Evolutionary conservation across 345 rosid genomes (phyloP).

Genomic region (Eucalyptus sp.): DNA sequence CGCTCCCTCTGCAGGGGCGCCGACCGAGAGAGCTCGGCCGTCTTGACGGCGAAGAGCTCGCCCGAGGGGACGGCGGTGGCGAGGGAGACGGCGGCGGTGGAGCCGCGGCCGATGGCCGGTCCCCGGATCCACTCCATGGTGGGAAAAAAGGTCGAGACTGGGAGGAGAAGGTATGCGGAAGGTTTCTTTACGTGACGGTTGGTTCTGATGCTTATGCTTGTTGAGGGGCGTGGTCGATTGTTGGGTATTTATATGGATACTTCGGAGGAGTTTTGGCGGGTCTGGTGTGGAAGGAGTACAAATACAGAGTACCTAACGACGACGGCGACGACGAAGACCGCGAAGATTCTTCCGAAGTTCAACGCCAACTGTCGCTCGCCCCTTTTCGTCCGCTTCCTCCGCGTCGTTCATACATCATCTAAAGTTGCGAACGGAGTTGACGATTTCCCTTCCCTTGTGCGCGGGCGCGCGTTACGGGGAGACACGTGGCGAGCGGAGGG

Average conservation of each 20-base stretch:
- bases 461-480: not conserved
- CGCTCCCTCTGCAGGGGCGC: slow-evolving; percentile 40
- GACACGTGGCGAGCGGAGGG: slow-evolving; percentile 18
- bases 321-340: not conserved
- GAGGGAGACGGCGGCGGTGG: slow-evolving; percentile 74
- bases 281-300: not conserved
- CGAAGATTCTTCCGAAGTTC: not conserved
- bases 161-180: not conserved
- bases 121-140: slow-evolving; percentile 71
- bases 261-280: not conserved
- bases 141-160: not conserved
- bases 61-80: slow-evolving; percentile 38
- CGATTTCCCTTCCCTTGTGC: not conserved
- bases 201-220: not conserved
- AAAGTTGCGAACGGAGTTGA: not conserved
- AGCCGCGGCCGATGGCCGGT: slow-evolving; percentile 68
- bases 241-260: not conserved
- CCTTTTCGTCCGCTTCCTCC: not conserved
- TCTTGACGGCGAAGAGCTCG: slow-evolving; percentile 54
- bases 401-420: not conserved
- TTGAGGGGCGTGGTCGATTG: not conserved
- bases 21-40: slow-evolving; percentile 43
- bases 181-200: not conserved
- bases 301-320: not conserved
- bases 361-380: not conserved